Evolutionary conservation across 2,329 filamentous ascomycete species (phyloP).

Genomic region (Cladophialophora exuberans): DNA sequence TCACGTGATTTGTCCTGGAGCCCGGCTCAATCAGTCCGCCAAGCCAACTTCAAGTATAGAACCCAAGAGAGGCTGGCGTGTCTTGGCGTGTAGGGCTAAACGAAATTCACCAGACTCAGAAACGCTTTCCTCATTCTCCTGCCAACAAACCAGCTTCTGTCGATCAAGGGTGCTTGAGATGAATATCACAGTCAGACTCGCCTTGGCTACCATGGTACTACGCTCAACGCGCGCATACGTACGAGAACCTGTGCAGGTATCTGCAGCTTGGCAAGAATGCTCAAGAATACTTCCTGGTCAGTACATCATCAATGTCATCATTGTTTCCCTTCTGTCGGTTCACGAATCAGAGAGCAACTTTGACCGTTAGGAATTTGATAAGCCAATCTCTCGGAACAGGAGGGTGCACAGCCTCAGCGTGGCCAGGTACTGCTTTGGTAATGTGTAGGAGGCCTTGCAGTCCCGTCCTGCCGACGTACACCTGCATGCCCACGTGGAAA

Average conservation of each 20-base stretch:
- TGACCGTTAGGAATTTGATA: too few relatives aligned
- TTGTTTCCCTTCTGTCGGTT: neutral
- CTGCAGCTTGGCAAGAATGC: too few relatives aligned
- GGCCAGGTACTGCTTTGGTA: neutral
- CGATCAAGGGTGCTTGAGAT: too few relatives aligned
- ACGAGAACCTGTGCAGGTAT: too few relatives aligned
- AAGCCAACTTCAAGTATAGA: too few relatives aligned
- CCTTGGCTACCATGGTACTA: too few relatives aligned
- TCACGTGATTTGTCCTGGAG: neutral
- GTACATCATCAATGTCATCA: neutral
- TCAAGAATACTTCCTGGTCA: neutral
- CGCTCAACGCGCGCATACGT: too few relatives aligned
- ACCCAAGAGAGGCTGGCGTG: neutral
- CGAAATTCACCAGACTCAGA: too few relatives aligned
- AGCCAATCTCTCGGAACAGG: neutral
- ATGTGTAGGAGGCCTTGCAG: neutral
- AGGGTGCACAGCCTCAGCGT: neutral
- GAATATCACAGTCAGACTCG: too few relatives aligned
- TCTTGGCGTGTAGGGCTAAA: neutral
- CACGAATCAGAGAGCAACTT: slow-evolving; percentile 1
- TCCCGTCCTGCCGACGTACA: slow-evolving; percentile 4
- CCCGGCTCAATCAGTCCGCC: too few relatives aligned
- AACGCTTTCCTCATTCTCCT: too few relatives aligned
- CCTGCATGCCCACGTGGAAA: slow-evolving; percentile 6
- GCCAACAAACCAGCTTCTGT: too few relatives aligned